These are phyloP conservation scores for Fusarium sp. DNA, from an alignment of 2,329 filamentous ascomycete species.

Conservation along the genomic window DNA sequence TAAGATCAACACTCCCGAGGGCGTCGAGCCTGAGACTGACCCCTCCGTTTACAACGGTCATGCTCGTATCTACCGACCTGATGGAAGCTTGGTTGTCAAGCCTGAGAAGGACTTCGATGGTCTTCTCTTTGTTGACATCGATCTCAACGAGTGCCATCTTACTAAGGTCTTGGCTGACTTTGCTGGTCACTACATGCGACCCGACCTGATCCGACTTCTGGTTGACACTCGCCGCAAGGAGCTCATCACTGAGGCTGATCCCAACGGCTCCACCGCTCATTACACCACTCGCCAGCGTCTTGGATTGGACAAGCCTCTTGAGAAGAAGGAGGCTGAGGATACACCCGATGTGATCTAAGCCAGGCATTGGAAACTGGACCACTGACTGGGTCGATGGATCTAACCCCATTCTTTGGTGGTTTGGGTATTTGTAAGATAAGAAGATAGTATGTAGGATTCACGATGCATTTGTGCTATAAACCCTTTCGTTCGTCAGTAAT, in stretches of 20 bases:
- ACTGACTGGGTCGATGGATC: too few relatives aligned
- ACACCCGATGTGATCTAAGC: neutral
- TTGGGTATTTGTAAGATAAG: too few relatives aligned
- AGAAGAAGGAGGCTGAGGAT: slow-evolving; percentile 29
- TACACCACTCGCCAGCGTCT: slow-evolving; percentile 35
- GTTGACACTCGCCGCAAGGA: slow-evolving; percentile 44
- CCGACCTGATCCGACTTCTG: slow-evolving; percentile 54
- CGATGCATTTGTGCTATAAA: too few relatives aligned
- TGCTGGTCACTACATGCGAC: slow-evolving; percentile 52
- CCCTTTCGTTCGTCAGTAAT: too few relatives aligned
- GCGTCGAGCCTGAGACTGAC: slow-evolving; percentile 43
- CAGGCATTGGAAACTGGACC: too few relatives aligned
- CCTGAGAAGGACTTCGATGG: slow-evolving; percentile 54
- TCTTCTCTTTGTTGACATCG: slow-evolving; percentile 63
- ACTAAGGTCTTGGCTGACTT: slow-evolving; percentile 51
- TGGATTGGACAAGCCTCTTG: slow-evolving; percentile 37
- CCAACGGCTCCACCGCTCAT: slow-evolving; percentile 2
- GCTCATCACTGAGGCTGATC: slow-evolving; percentile 34
- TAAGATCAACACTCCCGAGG: slow-evolving; percentile 43
- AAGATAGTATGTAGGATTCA: too few relatives aligned
- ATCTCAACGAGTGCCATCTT: slow-evolving; percentile 52
- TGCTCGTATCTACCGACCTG: slow-evolving; percentile 43
- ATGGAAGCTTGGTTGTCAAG: slow-evolving; percentile 41
- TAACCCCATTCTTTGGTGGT: too few relatives aligned
- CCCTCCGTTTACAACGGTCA: slow-evolving; percentile 40